Evolutionary conservation across 192 early-diverging fungal species (phyloP).

Genomic region (Coemansia sp.): DNA sequence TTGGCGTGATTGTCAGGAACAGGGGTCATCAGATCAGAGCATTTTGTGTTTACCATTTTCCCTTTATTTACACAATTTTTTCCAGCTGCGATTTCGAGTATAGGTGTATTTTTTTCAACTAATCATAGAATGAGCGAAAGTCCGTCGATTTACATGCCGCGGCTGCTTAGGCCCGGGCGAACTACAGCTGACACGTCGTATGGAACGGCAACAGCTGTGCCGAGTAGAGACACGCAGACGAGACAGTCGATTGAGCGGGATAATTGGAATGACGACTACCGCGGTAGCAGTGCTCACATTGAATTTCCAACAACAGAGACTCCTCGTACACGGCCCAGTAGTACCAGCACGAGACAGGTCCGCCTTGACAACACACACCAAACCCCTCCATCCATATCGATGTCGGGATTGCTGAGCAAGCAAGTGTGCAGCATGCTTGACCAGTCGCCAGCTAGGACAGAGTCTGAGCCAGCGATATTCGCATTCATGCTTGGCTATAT

Average conservation of each 20-base stretch:
- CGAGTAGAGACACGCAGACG: not conserved
- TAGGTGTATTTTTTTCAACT: not conserved
- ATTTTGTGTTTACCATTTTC: slow-evolving; percentile 14
- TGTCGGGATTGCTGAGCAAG: slow-evolving; percentile 37
- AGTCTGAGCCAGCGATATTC: slow-evolving; percentile 12
- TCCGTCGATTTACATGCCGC: slow-evolving; percentile 47
- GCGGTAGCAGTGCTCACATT: not conserved
- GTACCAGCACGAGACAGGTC: not conserved
- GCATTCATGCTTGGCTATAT: slow-evolving; percentile 46
- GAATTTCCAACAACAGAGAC: slow-evolving; percentile 9
- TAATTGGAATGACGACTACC: not conserved
- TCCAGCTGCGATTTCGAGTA: slow-evolving; percentile 12
- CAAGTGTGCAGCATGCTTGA: slow-evolving; percentile 29
- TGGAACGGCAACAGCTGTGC: not conserved
- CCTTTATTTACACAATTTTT: slow-evolving; percentile 3
- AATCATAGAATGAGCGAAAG: slow-evolving; percentile 32
- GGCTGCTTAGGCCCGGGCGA: slow-evolving; percentile 34
- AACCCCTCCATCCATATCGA: slow-evolving; percentile 9
- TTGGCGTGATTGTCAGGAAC: not conserved
- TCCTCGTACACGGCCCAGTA: not conserved
- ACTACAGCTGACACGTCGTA: not conserved
- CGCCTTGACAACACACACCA: slow-evolving; percentile 9
- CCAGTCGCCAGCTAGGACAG: not conserved
- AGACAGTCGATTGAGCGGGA: not conserved
- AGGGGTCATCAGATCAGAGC: not conserved